phyloP scores from a whole-genome alignment of 2,329 filamentous ascomycete species.

The Clonostachys rosea region DNA sequence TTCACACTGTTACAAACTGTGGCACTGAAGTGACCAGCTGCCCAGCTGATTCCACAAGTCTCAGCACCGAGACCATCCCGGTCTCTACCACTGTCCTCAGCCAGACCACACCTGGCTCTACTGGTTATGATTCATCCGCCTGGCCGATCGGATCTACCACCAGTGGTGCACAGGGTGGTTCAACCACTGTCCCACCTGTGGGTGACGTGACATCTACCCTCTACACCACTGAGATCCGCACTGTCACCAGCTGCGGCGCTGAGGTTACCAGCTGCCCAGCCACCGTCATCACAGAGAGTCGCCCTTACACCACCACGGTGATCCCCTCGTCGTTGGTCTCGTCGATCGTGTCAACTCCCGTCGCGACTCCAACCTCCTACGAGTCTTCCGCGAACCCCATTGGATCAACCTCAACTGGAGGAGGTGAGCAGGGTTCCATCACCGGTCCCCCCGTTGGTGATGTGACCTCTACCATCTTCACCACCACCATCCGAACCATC shows the following conservation, averaged over 20 bases:
- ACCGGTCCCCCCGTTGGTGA: too few relatives aligned
- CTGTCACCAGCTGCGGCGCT: conserved; percentile 56
- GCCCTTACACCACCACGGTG: conserved; percentile 31
- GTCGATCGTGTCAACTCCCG: too few relatives aligned
- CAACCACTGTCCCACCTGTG: too few relatives aligned
- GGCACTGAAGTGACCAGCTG: conserved; percentile 5
- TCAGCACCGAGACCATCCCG: conserved; percentile 2
- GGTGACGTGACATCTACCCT: conserved; percentile 37
- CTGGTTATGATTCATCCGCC: too few relatives aligned
- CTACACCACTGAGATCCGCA: conserved; percentile 54
- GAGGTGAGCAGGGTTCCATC: too few relatives aligned
- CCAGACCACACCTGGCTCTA: background rate
- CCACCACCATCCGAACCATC: conserved; percentile 12
- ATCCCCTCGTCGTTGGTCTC: too few relatives aligned
- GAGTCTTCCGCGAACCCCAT: too few relatives aligned
- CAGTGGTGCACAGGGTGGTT: too few relatives aligned
- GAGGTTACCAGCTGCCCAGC: conserved; percentile 59
- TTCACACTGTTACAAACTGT: conserved; percentile 12
- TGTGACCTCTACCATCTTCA: conserved; percentile 15
- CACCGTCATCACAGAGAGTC: conserved; percentile 28
- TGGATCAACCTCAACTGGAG: too few relatives aligned
- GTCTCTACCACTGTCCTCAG: conserved; percentile 1
- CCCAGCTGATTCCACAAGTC: conserved; percentile 5
- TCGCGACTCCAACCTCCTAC: too few relatives aligned
- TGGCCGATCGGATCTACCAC: too few relatives aligned